A percentile compares a stretch with the other conserved stretches of the same genome.
These are phyloP conservation scores for Grosmannia clavigera DNA, from an alignment of 2,329 filamentous ascomycete genomes.

Conservation along the genomic window DNA sequence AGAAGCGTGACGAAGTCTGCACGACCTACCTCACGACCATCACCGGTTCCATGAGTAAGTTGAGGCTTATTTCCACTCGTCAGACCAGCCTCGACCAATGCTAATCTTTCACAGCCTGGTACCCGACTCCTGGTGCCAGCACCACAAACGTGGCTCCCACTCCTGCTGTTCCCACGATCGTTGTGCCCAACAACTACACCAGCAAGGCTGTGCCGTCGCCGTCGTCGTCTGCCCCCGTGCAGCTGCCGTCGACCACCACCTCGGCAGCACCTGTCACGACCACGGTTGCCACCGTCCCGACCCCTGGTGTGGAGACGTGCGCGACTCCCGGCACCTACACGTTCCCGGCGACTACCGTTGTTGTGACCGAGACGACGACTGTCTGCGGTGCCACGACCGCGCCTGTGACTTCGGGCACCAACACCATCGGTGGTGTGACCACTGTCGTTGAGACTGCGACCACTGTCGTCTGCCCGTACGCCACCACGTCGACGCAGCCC, in stretches of 20 bases:
- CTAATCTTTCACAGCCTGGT: not conserved
- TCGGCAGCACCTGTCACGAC: slow-evolving; percentile 4
- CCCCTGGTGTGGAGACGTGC: slow-evolving; percentile 40
- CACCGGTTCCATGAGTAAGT: slow-evolving; percentile 45
- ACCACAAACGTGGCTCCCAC: not conserved
- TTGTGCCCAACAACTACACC: not conserved
- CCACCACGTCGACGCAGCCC: slow-evolving; percentile 46
- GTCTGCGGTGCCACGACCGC: slow-evolving; percentile 53
- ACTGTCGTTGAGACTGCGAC: slow-evolving; percentile 55
- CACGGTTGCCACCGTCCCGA: slow-evolving; percentile 28
- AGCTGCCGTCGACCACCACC: slow-evolving; percentile 13
- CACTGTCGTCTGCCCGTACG: slow-evolving; percentile 58
- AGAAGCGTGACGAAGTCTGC: slow-evolving; percentile 44
- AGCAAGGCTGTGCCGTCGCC: not conserved
- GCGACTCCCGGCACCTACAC: slow-evolving; percentile 62
- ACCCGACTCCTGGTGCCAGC: not conserved
- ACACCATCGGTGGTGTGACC: slow-evolving; percentile 62
- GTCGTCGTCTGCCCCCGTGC: slow-evolving; percentile 1
- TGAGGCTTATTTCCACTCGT: no score
- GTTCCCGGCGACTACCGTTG: slow-evolving; percentile 60
- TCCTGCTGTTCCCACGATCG: not conserved
- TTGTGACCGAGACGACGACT: slow-evolving; percentile 53
- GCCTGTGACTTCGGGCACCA: slow-evolving; percentile 46
- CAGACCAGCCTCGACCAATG: no score
- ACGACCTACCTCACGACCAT: slow-evolving; percentile 62